Conservation (phyloP, 441 rosid species). For the Rhodomyrtus psidioides region DNA sequence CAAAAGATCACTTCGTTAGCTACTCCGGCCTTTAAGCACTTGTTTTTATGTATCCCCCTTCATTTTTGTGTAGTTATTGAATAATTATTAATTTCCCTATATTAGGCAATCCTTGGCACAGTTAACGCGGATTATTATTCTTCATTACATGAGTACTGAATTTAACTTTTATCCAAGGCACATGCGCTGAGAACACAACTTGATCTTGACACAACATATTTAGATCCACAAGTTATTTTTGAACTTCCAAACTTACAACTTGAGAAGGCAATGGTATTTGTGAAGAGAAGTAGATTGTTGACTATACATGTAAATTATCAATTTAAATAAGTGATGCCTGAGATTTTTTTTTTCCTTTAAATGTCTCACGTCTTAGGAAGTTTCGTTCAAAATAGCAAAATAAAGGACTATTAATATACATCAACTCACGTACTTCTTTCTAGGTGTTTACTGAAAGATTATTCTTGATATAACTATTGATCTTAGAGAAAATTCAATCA, state of each 20-base stretch:
- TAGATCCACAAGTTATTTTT: background rate
- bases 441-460: background rate
- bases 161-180: background rate
- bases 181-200: background rate
- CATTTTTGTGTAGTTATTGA: background rate
- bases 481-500: background rate
- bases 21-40: background rate
- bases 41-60: background rate
- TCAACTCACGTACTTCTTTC: background rate
- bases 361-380: background rate
- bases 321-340: background rate
- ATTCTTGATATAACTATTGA: background rate
- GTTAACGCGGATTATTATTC: background rate
- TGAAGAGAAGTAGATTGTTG: background rate
- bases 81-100: background rate
- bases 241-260: background rate
- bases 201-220: background rate
- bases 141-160: background rate
- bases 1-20: background rate
- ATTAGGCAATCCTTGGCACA: background rate
- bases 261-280: background rate
- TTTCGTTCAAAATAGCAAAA: background rate
- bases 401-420: background rate
- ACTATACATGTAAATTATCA: background rate
- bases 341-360: background rate